Percentiles rank a stretch among this genome's conserved stretches.
Evolutionary conservation across 805 yeast genomes (phyloP).

Genomic region (Komagataella pseudopastoris): DNA sequence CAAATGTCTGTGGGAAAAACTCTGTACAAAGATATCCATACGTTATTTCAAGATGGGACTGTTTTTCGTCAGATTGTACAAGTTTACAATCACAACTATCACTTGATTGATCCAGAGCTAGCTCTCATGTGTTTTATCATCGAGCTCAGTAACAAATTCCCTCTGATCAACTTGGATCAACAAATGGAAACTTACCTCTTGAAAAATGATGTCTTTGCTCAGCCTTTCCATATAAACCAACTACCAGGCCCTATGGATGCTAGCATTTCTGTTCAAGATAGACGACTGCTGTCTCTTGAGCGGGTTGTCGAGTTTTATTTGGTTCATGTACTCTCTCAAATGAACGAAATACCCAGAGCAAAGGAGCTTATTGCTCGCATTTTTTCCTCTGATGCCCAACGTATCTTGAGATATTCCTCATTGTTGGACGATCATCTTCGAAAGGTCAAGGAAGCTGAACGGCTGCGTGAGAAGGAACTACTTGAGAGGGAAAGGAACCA

Average conservation of each 20-base stretch:
- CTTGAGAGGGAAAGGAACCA: not conserved
- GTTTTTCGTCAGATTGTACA: conserved; percentile 9
- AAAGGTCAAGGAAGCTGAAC: not conserved
- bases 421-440: not conserved
- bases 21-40: not conserved
- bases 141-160: conserved; percentile 15
- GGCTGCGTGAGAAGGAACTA: not conserved
- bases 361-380: conserved; percentile 8
- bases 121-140: conserved; percentile 16
- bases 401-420: not conserved
- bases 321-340: conserved; percentile 11
- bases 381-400: conserved; percentile 7
- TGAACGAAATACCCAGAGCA: conserved; percentile 7
- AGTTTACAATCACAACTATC: conserved; percentile 6
- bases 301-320: conserved; percentile 13
- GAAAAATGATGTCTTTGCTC: conserved; percentile 6
- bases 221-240: not conserved
- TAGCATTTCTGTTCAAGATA: not conserved
- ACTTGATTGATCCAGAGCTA: conserved; percentile 12
- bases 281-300: conserved; percentile 3
- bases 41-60: conserved; percentile 10
- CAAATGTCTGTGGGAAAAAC: not conserved
- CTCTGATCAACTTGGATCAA: conserved; percentile 6
- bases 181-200: conserved; percentile 13
- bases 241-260: not conserved